Evolutionary conservation across 2,329 filamentous ascomycete genomes (phyloP), one percentile per base, ranked within the genome.

Genomic region (Fusarium caatingaense): DNA sequence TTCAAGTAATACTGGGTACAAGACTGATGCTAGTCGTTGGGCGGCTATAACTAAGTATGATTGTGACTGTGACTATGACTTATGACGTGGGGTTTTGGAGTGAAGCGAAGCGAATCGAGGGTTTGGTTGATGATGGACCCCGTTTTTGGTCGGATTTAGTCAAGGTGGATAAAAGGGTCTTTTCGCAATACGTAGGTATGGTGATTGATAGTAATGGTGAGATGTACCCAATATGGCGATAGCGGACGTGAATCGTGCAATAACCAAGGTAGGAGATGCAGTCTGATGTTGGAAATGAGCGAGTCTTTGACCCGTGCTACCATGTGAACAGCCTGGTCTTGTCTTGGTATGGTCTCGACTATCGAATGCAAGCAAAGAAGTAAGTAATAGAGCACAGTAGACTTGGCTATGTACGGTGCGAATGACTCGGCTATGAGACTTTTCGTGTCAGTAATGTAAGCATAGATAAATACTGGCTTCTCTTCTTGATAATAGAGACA

Each of bases 341-440:
- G 55, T 42, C 40, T 60, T 45, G 55, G 37, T 44, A 44, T 42
- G 55, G 47, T 55, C 44, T 67, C 30, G 15, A 25, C 48, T 23
- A 32, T n/a, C 30, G 20, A 49, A 23, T 48, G 20, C 45, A 48
- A 20, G 27, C 45, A 48, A 20, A 28, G 18, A 16, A 30, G 46
- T 8, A 50, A 21, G 30, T 25, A 16, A 10, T 50, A 23, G 21
- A 44, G 20, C 41, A 23, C 20, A 42, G n/a, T 42, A 21, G 20
- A 20, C 21, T n/a, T n/a, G 28, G 27, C 25, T 45, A 10, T 16
- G 27, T 51, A 54, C 54, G 40, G 61, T 66, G 61, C 57, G 55
- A 61, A 64, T 65, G 67, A 65, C 60, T 74, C 67, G 68, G 56
- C 64, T 72, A 58, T 69, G 60, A 58, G 62, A 47, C 20, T 40